Evolutionary conservation across 2,329 filamentous ascomycete species (phyloP), one percentile per base, ranked within the genome.

Genomic region (Monilinia fructigena): DNA sequence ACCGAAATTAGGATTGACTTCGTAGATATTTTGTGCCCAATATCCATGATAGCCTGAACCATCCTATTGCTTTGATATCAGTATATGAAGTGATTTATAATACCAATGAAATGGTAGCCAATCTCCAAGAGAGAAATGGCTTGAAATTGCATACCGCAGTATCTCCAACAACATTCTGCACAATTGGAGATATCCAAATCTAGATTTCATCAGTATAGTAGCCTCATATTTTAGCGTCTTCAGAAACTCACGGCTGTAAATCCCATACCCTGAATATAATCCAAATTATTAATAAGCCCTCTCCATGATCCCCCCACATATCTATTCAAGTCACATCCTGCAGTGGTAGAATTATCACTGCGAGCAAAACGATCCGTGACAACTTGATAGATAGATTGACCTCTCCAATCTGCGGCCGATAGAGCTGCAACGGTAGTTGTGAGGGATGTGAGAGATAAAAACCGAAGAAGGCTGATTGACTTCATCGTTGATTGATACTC

Each of bases 1-100:
- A 4, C 82, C 82, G 65, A 83, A 84, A 67, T 82, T 80, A 2
- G 76, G 72, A 71, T 85, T 84, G 55, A 84, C 69, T 0, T 75
- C 66, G 66, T 83, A 80, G n/a, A 84, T 75, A 68, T 84, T 77
- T 68, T 80, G 72, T 0, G 77, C 78, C 80, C 80, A 82, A 70
- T 81, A 82, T 7, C 80, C 80, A 70, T 82, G 80, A 65, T 80
- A 82, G 5, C 79, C 70, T 20, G 75, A 70, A 45, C 79, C 79
- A 58, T 79, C 77, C 38, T 65, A 35, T 28, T 23, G 11, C 3
- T 10, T 52, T 20, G 8, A 5, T 20, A 23, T 63, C 52, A 63
- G 50, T 52, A 12, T 48, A 56, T 35, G 35, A 31, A 56, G 26
- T 1, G 40, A 42, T 42, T 10, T 16, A 18, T 42, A 16, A 42